Evolutionary conservation across 192 early-diverging fungal species (phyloP), one percentile per base, ranked within the genome.

Genomic region (Glomus cerebriforme): DNA sequence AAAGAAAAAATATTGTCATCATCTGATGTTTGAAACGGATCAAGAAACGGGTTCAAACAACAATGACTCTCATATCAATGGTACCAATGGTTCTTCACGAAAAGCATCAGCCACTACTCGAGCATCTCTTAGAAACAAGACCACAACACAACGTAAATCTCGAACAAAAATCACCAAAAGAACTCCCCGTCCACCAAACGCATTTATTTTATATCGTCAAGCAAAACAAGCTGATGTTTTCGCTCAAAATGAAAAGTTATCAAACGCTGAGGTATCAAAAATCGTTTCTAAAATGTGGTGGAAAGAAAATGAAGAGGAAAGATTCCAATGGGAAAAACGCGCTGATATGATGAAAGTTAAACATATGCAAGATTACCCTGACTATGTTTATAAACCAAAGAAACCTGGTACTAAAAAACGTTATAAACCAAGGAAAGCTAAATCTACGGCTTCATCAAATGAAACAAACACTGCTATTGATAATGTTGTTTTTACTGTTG

Each of bases 151-250:
- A n/a, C 22, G 59, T 29, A 74, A 74, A 62, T n/a, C 71, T 31
- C 49, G 45, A 59, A 15, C 29, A 59, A 29, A 29, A 60, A 47
- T 15, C 2, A 49, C 43, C 3, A 74, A 74, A 59, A 74, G 65
- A 35, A 80, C 62, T 17, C 79, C 79, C 13, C 45, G 79, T 22
- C 75, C 75, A 24, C 75, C 75, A 10, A 77, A 77, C 54, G 63
- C 75, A n/a, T 77, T 77, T 15, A 77, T 77, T 6, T 37, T 77
- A 19, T 77, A 77, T 35, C 29, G 75, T 1, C 66, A 67, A 29
- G 27, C 12, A 15, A 77, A 77, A 54, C 64, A 67, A 77, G 13
- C 39, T 13, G 43, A 67, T 27, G 35, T 77, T 19, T 17, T 77
- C 2, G 64, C 43, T 31, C 2, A 62, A 13, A 47, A 66, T 67